Evolutionary conservation across 2,329 filamentous ascomycete genomes (phyloP).

Genomic region (Colletotrichum tamarilloi): DNA sequence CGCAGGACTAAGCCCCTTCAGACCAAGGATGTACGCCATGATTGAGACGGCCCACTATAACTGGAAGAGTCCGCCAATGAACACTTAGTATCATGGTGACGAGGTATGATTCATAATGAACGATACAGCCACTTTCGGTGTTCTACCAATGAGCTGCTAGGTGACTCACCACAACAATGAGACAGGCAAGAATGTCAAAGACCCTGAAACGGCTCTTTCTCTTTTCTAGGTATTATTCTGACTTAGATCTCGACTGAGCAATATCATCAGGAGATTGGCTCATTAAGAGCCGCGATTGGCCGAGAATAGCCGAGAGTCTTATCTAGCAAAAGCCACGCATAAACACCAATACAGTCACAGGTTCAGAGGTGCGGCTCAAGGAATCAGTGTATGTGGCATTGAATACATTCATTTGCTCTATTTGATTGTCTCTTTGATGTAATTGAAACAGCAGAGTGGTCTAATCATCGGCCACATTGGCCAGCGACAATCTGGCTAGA

Average conservation of each 20-base stretch:
- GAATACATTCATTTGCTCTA: not conserved
- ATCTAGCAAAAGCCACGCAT: not conserved
- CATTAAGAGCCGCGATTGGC: not conserved
- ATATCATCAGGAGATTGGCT: not conserved
- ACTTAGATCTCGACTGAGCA: not conserved
- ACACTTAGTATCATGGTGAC: not conserved
- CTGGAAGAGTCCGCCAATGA: not conserved
- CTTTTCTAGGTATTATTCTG: not conserved
- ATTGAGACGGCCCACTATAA: not conserved
- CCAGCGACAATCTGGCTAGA: not conserved
- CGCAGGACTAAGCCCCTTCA: not conserved
- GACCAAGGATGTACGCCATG: not conserved
- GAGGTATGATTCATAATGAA: conserved; percentile 18
- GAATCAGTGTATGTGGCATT: not conserved
- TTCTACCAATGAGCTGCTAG: not conserved
- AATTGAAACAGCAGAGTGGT: no score
- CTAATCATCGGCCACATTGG: not conserved
- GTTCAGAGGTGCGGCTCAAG: not conserved
- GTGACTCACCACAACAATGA: not conserved
- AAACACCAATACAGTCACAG: not conserved
- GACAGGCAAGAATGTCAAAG: not conserved
- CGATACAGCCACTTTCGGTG: not conserved
- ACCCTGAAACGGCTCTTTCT: not conserved
- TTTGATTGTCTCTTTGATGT: not conserved
- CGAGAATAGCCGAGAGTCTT: not conserved